phyloP scores from a whole-genome alignment of 148 eudicot genomes.

The Rhododendron ferrugineum region DNA sequence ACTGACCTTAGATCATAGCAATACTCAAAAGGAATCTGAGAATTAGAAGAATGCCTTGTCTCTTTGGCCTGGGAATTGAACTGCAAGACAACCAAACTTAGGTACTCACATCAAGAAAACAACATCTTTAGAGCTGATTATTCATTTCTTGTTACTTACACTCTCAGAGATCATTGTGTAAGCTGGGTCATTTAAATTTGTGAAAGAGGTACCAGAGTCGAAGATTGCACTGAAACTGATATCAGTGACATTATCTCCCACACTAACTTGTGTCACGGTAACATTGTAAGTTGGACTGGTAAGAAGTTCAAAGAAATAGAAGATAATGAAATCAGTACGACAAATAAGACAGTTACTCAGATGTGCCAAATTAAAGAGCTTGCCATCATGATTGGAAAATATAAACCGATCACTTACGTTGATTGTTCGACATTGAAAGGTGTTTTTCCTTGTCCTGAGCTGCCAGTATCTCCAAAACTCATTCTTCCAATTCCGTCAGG shows the following conservation, averaged over 20 bases:
- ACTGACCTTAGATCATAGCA: conserved; percentile 49
- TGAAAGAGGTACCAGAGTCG: no score
- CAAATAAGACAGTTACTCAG: background rate
- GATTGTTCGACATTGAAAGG: conserved; percentile 38
- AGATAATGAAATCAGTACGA: conserved; percentile 7
- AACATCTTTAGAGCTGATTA: conserved; percentile 13
- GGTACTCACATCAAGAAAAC: background rate
- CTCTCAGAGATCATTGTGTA: no score
- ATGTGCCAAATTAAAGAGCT: background rate
- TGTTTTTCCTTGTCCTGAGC: conserved; percentile 58
- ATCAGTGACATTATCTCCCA: no score
- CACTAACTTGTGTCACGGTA: no score
- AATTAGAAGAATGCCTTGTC: conserved; percentile 24
- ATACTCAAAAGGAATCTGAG: conserved; percentile 39
- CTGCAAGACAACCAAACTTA: conserved; percentile 31
- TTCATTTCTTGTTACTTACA: no score
- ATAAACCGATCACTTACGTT: conserved; percentile 35
- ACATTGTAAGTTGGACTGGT: no score
- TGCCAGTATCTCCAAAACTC: conserved; percentile 82
- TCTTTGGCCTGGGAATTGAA: conserved; percentile 46
- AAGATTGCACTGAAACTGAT: no score
- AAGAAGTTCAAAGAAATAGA: conserved; percentile 2
- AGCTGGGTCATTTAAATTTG: no score
- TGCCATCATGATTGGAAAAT: background rate
- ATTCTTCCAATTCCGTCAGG: conserved; percentile 65